Conservation (phyloP, 129 eudicot genomes). For the Gnaphalium uliginosum region DNA sequence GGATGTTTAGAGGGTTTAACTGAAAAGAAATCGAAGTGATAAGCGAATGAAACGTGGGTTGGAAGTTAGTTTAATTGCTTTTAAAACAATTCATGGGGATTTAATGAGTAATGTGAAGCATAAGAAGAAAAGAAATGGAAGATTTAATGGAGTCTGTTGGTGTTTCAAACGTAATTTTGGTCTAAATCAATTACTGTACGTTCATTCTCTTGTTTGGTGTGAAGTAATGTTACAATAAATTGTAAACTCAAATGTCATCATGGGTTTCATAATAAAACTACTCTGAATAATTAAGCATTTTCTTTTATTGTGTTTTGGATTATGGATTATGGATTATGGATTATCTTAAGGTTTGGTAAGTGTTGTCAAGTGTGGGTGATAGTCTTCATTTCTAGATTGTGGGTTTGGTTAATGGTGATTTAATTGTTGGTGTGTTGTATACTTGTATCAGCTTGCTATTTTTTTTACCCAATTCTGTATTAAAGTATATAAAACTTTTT, state of each 20-base stretch:
- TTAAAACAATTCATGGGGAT: conserved; percentile 30
- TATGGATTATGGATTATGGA: too few relatives aligned
- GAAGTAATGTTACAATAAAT: conserved; percentile 25
- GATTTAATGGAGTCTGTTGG: conserved; percentile 34
- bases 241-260: conserved; percentile 19
- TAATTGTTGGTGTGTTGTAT: too few relatives aligned
- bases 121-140: conserved; percentile 25
- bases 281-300: too few relatives aligned
- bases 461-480: too few relatives aligned
- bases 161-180: conserved; percentile 27
- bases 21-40: conserved; percentile 14
- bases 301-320: too few relatives aligned
- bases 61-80: conserved; percentile 34
- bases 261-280: neutral
- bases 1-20: conserved; percentile 6
- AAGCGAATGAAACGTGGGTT: conserved; percentile 27
- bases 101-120: conserved; percentile 19
- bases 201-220: conserved; percentile 31
- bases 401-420: too few relatives aligned
- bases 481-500: too few relatives aligned
- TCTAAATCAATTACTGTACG: conserved; percentile 23
- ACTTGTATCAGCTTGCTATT: too few relatives aligned
- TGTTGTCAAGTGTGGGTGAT: too few relatives aligned
- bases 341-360: too few relatives aligned
- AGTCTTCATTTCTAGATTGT: too few relatives aligned